Evolutionary conservation across 192 early-diverging fungal species (phyloP).

Genomic region (Rhizoclosmatium sp.): DNA sequence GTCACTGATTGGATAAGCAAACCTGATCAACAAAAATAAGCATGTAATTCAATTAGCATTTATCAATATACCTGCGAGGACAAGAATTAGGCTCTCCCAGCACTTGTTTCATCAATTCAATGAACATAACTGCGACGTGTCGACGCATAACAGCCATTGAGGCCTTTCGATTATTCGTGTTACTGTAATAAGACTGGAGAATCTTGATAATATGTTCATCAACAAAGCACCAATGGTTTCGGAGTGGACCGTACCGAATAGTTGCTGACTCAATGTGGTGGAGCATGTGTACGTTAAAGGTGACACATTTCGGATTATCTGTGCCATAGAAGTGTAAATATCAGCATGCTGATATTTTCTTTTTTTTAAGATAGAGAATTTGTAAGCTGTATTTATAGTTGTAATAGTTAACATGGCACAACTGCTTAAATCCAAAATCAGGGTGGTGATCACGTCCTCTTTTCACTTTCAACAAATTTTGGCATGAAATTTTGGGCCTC

Average conservation of each 20-base stretch:
- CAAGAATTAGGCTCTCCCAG: background rate
- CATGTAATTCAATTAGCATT: background rate
- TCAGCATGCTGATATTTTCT: too few relatives aligned
- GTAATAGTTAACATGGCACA: too few relatives aligned
- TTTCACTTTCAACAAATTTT: too few relatives aligned
- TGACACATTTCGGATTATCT: background rate
- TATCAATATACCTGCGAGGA: background rate
- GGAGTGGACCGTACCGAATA: background rate
- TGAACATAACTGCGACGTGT: background rate
- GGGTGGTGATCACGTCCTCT: too few relatives aligned
- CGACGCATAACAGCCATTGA: background rate
- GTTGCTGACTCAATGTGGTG: background rate
- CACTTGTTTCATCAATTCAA: background rate
- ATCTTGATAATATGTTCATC: background rate
- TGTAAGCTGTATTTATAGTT: too few relatives aligned
- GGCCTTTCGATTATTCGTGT: background rate
- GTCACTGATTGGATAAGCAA: background rate
- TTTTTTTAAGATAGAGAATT: too few relatives aligned
- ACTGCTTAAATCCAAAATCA: too few relatives aligned
- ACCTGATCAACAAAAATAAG: background rate
- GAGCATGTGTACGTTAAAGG: background rate
- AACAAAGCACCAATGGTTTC: constrained; percentile 8
- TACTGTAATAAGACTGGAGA: background rate
- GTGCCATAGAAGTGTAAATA: background rate
- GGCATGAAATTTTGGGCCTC: too few relatives aligned